phyloP scores from a whole-genome alignment of 306 rosid genomes.

The Cicer arietinum region DNA sequence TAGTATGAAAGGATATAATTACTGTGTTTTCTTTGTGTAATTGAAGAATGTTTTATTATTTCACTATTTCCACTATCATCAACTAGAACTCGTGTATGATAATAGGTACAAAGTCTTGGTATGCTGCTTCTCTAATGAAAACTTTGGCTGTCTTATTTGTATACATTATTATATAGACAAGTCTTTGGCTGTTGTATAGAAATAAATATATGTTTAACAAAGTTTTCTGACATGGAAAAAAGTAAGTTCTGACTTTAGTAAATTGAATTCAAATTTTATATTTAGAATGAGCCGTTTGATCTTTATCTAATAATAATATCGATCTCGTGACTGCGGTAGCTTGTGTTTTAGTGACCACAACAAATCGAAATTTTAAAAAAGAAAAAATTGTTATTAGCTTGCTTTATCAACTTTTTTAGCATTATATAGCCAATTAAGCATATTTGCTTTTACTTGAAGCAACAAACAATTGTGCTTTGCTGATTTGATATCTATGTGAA shows the following conservation, averaged over 20 bases:
- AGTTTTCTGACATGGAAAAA: too few species aligned
- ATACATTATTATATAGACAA: too few species aligned
- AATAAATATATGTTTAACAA: too few species aligned
- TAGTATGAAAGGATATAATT: too few species aligned
- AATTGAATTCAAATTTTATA: neutral
- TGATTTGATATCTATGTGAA: slow-evolving; percentile 34
- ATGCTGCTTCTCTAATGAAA: too few species aligned
- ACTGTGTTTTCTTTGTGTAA: too few species aligned
- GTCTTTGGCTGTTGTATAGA: too few species aligned
- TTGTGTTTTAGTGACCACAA: neutral
- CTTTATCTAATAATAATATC: neutral
- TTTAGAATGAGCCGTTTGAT: neutral
- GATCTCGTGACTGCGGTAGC: neutral
- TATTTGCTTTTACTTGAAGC: slow-evolving; percentile 24
- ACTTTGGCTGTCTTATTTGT: too few species aligned
- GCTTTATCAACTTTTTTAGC: neutral
- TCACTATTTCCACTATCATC: too few species aligned
- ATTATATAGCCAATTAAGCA: neutral
- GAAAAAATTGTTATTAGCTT: neutral
- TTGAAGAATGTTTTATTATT: too few species aligned
- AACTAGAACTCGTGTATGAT: too few species aligned
- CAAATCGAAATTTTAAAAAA: neutral
- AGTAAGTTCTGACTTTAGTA: neutral
- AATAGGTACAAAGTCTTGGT: too few species aligned
- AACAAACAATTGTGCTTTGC: neutral